Evolutionary conservation across 805 yeast species (phyloP), one percentile per base, ranked within the genome.

Genomic region (Candida berthetii): DNA sequence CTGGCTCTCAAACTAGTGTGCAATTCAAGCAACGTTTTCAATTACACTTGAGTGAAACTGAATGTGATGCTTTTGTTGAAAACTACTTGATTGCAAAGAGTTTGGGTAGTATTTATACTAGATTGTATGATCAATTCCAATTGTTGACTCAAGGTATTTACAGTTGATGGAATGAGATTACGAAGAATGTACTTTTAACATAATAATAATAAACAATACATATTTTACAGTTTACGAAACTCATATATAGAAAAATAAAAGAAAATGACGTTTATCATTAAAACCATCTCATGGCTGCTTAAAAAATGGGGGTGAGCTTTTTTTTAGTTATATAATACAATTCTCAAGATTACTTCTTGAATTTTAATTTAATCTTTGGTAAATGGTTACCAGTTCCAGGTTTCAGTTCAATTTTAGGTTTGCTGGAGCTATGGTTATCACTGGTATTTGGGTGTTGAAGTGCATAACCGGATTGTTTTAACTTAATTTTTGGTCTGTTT

Each of bases 51-150:
- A 65, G 74, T 28, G 96, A 88, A 34, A 68, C 66, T 11, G 95
- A 86, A 39, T 72, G 80, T 38, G 95, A 84, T 48, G 65, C 66
- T 1, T 90, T 84, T 60, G 96, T 93, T 15, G 98, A 88, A 42
- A 77, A 68, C 43, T 65, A 72, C 2, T 66, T 93, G 51, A 82
- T 93, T 24, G 85, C 78, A 31, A 90, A 85, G 62, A 86, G 96
- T 53, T 54, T 84, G 43, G 95, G 95, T 11, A 87, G 93, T 55
- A 74, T 86, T 48, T 93, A 89, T 65, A 93, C 99, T 1, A 71
- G 96, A 50, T 68, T 93, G 27, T 93, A 93, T 57, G 99, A 93
- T 60, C 98, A 91, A 60, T 93, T 85, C 67, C 99, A 93, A 63
- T 68, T 93, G 61, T 65, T 89, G 38, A 90, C 98, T 0, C 99